phyloP scores from a whole-genome alignment of 2,329 filamentous ascomycete genomes.

The Fonsecaea pedrosoi region DNA sequence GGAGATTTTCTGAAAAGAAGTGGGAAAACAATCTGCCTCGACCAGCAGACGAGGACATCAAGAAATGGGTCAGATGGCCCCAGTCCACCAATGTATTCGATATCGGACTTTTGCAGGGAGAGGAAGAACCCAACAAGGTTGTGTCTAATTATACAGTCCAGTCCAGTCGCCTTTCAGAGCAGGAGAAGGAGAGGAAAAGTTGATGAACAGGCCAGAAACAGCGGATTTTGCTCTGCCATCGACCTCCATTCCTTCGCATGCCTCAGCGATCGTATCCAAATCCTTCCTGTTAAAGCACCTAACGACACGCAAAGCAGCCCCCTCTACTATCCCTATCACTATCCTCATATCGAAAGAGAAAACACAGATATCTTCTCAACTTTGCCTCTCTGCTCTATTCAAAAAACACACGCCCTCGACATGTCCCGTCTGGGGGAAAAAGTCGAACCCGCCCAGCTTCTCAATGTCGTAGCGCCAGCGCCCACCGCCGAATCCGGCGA shows the following conservation, averaged over 20 bases:
- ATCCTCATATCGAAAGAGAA: too few relatives aligned
- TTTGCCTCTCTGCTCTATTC: conserved; percentile 46
- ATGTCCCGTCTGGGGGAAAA: conserved; percentile 86
- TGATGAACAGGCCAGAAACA: too few relatives aligned
- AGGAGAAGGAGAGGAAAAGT: too few relatives aligned
- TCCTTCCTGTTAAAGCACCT: too few relatives aligned
- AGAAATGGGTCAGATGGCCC: background rate
- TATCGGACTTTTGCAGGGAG: background rate
- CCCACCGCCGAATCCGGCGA: conserved; percentile 72
- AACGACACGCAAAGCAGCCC: too few relatives aligned
- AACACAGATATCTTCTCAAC: background rate
- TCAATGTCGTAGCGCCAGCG: conserved; percentile 77
- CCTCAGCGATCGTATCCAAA: background rate
- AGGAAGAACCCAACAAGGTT: background rate
- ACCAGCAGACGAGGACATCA: background rate
- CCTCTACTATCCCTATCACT: too few relatives aligned
- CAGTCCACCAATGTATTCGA: background rate
- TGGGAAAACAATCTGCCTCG: background rate
- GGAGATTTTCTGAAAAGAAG: too few relatives aligned
- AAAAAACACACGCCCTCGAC: conserved; percentile 70
- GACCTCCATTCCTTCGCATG: background rate
- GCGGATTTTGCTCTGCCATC: background rate
- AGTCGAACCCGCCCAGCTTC: conserved; percentile 90
- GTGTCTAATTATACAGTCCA: background rate
- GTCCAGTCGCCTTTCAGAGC: too few relatives aligned